Conservation (phyloP, 2,329 filamentous ascomycete genomes). For the Neophaeococcomyces mojaviensis region DNA sequence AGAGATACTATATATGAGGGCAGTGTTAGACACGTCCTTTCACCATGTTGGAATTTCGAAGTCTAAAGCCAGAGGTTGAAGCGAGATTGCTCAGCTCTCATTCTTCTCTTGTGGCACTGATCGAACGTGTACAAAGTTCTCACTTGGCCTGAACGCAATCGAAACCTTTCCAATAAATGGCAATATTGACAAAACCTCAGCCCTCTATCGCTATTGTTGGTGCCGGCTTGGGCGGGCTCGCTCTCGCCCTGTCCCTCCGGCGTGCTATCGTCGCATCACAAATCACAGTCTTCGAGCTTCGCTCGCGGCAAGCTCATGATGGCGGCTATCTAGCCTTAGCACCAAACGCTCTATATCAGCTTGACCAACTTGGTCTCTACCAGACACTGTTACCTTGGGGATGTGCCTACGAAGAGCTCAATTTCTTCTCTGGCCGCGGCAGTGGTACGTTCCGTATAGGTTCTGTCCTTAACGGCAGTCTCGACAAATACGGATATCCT, state of each 20-base stretch:
- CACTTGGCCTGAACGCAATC: no score
- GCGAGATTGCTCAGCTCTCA: no score
- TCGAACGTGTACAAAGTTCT: no score
- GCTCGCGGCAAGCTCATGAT: constrained; percentile 37
- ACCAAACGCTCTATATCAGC: constrained; percentile 49
- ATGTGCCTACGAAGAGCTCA: constrained; percentile 44
- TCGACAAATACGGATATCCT: constrained; percentile 26
- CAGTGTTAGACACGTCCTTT: no score
- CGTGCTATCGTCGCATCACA: constrained; percentile 41
- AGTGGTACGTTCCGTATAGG: constrained; percentile 15
- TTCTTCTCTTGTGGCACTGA: no score
- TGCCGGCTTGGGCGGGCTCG: constrained; percentile 28
- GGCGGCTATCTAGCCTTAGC: constrained; percentile 53
- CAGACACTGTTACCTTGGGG: constrained; percentile 37
- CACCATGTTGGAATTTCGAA: no score
- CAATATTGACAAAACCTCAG: no score
- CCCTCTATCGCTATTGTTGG: constrained; percentile 11
- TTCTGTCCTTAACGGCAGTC: constrained; percentile 24
- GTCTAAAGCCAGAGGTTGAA: no score
- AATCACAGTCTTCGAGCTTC: constrained; percentile 43
- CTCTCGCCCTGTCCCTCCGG: constrained; percentile 48
- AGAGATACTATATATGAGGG: no score
- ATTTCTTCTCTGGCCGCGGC: constrained; percentile 35
- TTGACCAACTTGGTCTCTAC: constrained; percentile 46
- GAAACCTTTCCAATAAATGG: no score